Conservation (phyloP, 1,284 basidiomycete genomes). For the Moesziomyces antarcticus region DNA sequence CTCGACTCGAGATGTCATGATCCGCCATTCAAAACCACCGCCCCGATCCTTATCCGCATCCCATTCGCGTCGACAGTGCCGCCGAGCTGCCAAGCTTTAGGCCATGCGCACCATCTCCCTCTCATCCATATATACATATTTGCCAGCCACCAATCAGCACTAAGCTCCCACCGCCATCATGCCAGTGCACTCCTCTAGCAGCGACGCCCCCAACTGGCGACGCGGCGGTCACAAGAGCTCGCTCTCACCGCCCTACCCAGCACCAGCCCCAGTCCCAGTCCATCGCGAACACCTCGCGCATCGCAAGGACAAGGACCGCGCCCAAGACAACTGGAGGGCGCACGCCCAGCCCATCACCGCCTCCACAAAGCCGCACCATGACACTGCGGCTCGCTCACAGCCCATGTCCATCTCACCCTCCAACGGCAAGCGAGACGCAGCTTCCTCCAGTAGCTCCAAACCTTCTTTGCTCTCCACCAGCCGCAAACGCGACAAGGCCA, state of each 20-base stretch:
- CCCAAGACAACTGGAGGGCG: conserved; percentile 34
- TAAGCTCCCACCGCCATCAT: conserved; percentile 7
- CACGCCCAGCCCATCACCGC: conserved; percentile 30
- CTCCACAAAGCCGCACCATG: conserved; percentile 1
- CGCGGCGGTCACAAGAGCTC: conserved; percentile 10
- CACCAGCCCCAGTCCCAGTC: not conserved
- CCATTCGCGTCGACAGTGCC: too few relatives aligned
- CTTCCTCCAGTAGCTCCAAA: not conserved
- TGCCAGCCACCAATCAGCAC: not conserved
- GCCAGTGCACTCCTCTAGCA: conserved; percentile 18
- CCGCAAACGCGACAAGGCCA: conserved; percentile 17
- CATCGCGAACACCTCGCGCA: conserved; percentile 10
- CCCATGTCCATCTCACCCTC: conserved; percentile 18
- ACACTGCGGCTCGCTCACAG: conserved; percentile 9
- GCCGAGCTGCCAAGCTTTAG: too few relatives aligned
- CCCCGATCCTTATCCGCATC: too few relatives aligned
- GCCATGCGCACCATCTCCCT: too few relatives aligned
- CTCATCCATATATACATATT: not conserved
- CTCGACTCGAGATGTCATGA: too few relatives aligned
- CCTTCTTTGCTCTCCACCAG: conserved; percentile 37
- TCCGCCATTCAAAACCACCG: too few relatives aligned
- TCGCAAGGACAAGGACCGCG: conserved; percentile 23
- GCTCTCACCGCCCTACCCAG: conserved; percentile 14
- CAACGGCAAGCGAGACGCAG: not conserved
- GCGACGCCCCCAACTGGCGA: conserved; percentile 39